Evolutionary conservation across 768 basidiomycete genomes (phyloP), one percentile per base, ranked within the genome.

Genomic region (Lactifluus volemus): DNA sequence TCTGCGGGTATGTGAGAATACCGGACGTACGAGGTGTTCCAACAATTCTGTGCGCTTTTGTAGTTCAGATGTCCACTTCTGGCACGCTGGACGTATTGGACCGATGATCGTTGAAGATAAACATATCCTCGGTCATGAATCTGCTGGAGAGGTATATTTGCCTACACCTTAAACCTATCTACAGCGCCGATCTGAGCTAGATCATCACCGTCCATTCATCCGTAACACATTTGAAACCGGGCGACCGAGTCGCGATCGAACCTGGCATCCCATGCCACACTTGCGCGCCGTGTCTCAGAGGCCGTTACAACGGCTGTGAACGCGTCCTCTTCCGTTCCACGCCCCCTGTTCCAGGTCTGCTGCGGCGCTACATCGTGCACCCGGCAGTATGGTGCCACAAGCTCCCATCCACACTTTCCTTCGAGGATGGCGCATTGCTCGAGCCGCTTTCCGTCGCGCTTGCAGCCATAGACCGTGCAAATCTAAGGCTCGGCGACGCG

Each of bases 11-110:
- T 55, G 80, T 71, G 10, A 48, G 42, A 53, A 48, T 30, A 15
- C 29, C 25, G 15, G 25, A 32, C 15, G 11, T 4, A 17, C 19
- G 5, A 2, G 0, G 0, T 21, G 4, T 1, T 36, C 49, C 30
- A 41, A 30, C n/a, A n/a, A 54, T 41, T 9, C 2, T 49, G 34
- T 14, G 41, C 7, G 21, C 52, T 34, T 57, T 25, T 36, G 59
- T 58, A 86, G 85, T 77, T 85, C 83, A 50, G 85, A 86, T 61
- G 82, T 87, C 65, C 85, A 87, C 68, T 86, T 86, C 70, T 87
- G 85, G 85, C 78, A 84, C 63, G 83, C 86, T 69, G 85, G 85
- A 6, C 74, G 82, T 44, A 78, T 86, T 54, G 85, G 85, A 9
- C 83, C 83, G 0, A 86, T 86, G 85, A 74, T 86, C 25, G 84